phyloP scores from a whole-genome alignment of 768 basidiomycete species.

The Tulasnella sp. region DNA sequence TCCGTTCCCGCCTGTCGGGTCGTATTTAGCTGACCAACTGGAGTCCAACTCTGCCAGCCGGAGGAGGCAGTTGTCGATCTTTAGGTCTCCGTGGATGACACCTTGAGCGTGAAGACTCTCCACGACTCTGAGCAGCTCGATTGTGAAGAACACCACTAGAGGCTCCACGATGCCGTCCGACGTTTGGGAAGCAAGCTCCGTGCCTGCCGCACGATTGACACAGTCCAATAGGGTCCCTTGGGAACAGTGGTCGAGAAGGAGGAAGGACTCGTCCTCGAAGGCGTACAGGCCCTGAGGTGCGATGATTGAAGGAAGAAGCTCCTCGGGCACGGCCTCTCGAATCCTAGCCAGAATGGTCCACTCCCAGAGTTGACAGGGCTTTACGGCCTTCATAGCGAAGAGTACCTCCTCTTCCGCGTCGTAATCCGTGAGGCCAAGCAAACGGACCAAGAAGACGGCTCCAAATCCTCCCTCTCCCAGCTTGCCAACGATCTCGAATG shows the following conservation, averaged over 20 bases:
- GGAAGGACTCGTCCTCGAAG: constrained; percentile 83
- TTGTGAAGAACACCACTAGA: constrained; percentile 89
- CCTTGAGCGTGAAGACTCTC: constrained; percentile 77
- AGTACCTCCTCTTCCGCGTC: constrained; percentile 49
- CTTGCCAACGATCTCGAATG: constrained; percentile 74
- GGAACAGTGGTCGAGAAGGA: constrained; percentile 80
- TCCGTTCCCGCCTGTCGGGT: constrained; percentile 70
- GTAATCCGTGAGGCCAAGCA: constrained; percentile 44
- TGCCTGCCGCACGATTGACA: constrained; percentile 75
- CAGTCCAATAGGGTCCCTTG: constrained; percentile 91
- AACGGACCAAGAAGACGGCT: constrained; percentile 78
- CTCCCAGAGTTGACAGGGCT: constrained; percentile 88
- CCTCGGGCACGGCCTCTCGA: constrained; percentile 59
- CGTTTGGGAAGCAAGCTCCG: constrained; percentile 34
- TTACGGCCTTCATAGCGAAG: constrained; percentile 90
- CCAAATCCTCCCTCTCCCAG: constrained; percentile 97
- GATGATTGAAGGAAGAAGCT: constrained; percentile 65
- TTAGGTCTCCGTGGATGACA: constrained; percentile 96
- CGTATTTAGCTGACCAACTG: constrained; percentile 73
- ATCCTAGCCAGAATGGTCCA: constrained; percentile 78
- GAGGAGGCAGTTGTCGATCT: constrained; percentile 98
- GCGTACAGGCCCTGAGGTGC: constrained; percentile 74
- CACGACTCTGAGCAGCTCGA: constrained; percentile 79
- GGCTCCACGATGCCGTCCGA: constrained; percentile 70
- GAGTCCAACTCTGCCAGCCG: constrained; percentile 73